Evolutionary conservation across 306 rosid species (phyloP), one percentile per base, ranked within the genome.

Genomic region (Sechiopsis laciniata): DNA sequence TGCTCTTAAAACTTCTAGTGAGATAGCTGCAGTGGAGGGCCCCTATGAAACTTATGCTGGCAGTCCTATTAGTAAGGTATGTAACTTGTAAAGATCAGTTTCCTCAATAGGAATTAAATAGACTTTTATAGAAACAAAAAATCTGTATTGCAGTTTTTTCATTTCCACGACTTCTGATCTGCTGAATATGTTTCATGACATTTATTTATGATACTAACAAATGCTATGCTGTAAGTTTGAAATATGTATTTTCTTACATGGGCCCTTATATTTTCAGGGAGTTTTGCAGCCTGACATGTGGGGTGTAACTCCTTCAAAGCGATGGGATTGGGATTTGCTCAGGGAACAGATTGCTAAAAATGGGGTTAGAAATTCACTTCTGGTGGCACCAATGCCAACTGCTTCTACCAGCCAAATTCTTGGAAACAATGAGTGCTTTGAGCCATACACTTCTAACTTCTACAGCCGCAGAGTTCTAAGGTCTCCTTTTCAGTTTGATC

Each of bases 361-460:
- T 40, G 97, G 96, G 73, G 84, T 85, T 64, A 85, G 97, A 50
- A 92, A 92, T 82, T 92, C 97, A 53, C 96, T 91, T 80, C 94
- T 91, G 74, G 83, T 89, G 7, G 95, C 95, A 55, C 97, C 96
- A 20, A 91, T 89, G 96, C 97, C 96, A 9, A 91, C 96, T 64
- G 97, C 96, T 2, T 91, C 96, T 16, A 89, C 96, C 37, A 89
- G 97, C 79, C 97, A 91, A 77, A 91, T 91, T 83, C 90, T 91
- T 83, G 96, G 96, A 80, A 91, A 91, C 79, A 91, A 89, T 4
- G 96, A 89, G 76, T 91, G 97, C 77, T 91, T 91, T 88, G 97
- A 91, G 80, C 97, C 97, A 2, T 91, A 89, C 79, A 89, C 97
- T 76, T 91, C 96, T 61, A 91, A 91, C 73, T 87, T 91, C 50